Conservation (phyloP, 1,139 yeast species). For the Pichia inconspicua region DNA sequence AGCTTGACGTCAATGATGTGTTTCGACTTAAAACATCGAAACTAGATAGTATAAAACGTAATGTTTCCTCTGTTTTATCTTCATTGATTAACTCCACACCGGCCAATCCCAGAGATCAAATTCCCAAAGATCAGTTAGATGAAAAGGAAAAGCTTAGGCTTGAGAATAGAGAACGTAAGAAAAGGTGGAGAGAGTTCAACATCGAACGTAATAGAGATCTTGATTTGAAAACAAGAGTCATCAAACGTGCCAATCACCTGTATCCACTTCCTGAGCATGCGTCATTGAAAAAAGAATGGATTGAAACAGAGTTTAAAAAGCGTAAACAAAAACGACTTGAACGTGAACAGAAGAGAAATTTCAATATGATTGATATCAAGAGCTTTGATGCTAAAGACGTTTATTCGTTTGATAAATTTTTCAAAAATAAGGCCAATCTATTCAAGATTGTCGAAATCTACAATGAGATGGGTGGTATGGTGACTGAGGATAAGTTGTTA, state of each 20-base stretch:
- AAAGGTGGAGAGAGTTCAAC: conserved; percentile 85
- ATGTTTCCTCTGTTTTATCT: conserved; percentile 17
- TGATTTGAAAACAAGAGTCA: conserved; percentile 72
- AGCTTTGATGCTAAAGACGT: conserved; percentile 10
- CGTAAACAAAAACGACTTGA: conserved; percentile 54
- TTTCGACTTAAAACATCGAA: conserved; percentile 13
- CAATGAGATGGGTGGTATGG: conserved; percentile 19
- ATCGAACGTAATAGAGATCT: conserved; percentile 78
- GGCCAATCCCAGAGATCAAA: neutral
- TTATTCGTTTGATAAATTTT: conserved; percentile 12
- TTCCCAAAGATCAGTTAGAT: conserved; percentile 12
- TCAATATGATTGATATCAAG: conserved; percentile 10
- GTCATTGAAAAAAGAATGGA: conserved; percentile 61
- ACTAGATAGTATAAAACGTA: conserved; percentile 13
- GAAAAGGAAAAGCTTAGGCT: conserved; percentile 51
- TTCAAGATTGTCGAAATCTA: conserved; percentile 12
- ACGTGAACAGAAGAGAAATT: conserved; percentile 30
- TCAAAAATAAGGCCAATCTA: conserved; percentile 11
- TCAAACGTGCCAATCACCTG: conserved; percentile 57
- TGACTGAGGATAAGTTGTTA: conserved; percentile 8
- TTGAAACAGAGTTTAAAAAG: conserved; percentile 60
- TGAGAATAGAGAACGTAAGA: conserved; percentile 79
- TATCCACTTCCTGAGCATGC: conserved; percentile 57
- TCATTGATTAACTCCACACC: conserved; percentile 11
- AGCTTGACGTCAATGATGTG: conserved; percentile 12